Evolutionary conservation across 352 stramenopile species (phyloP).

Genomic region (Phytophthora chlamydospora): DNA sequence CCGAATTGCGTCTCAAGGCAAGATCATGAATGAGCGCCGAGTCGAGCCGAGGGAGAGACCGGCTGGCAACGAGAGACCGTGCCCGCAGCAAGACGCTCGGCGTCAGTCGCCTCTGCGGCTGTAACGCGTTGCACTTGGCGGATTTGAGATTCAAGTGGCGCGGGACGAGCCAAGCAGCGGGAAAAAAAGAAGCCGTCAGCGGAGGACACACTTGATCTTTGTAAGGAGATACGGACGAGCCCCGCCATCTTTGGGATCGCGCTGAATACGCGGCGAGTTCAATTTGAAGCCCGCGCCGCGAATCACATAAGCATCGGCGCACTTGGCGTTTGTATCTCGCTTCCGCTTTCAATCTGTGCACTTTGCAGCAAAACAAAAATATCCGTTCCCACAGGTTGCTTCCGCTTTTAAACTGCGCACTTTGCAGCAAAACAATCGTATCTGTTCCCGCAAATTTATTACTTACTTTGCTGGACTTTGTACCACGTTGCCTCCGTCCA

Average conservation of each 20-base stretch:
- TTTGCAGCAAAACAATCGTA: too few species aligned
- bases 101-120: conserved; percentile 16
- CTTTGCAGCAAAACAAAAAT: too few species aligned
- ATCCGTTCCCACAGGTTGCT: too few species aligned
- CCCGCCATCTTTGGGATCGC: conserved; percentile 15
- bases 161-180: conserved; percentile 19
- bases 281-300: conserved; percentile 1
- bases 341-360: too few species aligned
- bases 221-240: conserved; percentile 25
- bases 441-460: too few species aligned
- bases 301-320: conserved; percentile 19
- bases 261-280: conserved; percentile 17
- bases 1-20: conserved; percentile 22
- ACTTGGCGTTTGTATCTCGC: too few species aligned
- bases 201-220: background rate
- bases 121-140: conserved; percentile 28
- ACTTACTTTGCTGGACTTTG: too few species aligned
- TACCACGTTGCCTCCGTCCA: too few species aligned
- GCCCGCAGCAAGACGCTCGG: background rate
- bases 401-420: too few species aligned
- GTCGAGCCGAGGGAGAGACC: conserved; percentile 8
- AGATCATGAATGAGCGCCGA: conserved; percentile 18
- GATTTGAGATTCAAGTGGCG: conserved; percentile 35
- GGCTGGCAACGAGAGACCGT: background rate
- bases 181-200: conserved; percentile 26